phyloP scores from a whole-genome alignment of 2,329 filamentous ascomycete species.

The Passalora sequoiae region DNA sequence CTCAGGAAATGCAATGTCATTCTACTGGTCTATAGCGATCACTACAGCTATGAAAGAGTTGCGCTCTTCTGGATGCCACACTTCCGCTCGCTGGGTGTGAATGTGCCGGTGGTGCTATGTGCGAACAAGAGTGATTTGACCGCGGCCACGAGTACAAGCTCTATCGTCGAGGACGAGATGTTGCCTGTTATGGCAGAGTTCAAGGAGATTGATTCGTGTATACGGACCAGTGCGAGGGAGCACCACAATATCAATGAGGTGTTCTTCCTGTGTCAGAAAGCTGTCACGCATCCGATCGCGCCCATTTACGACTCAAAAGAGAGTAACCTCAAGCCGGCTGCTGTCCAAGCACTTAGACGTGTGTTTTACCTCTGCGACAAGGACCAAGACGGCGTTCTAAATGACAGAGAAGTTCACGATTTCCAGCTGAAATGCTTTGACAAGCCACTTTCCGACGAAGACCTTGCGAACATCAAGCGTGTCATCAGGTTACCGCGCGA shows the following conservation, averaged over 20 bases:
- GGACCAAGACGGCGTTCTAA: slow-evolving; percentile 89
- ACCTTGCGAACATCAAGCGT: slow-evolving; percentile 85
- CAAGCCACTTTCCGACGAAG: slow-evolving; percentile 72
- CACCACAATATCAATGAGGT: slow-evolving; percentile 90
- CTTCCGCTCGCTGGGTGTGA: slow-evolving; percentile 95
- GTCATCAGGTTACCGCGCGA: slow-evolving; percentile 60
- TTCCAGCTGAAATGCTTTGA: slow-evolving; percentile 92
- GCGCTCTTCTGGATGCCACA: slow-evolving; percentile 98
- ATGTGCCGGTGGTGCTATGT: slow-evolving; percentile 92
- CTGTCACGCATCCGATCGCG: slow-evolving; percentile 93
- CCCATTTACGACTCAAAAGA: slow-evolving; percentile 97
- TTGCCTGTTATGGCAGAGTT: slow-evolving; percentile 77
- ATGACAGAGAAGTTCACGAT: slow-evolving; percentile 81
- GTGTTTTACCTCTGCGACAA: slow-evolving; percentile 96
- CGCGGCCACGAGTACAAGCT: slow-evolving; percentile 64
- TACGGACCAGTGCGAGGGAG: slow-evolving; percentile 85
- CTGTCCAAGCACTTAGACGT: slow-evolving; percentile 76
- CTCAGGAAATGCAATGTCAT: slow-evolving; percentile 97
- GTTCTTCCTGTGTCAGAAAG: slow-evolving; percentile 97
- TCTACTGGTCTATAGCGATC: slow-evolving; percentile 91
- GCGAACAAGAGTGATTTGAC: slow-evolving; percentile 95
- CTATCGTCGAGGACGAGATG: slow-evolving; percentile 95
- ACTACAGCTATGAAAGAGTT: slow-evolving; percentile 97
- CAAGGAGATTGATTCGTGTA: slow-evolving; percentile 97
- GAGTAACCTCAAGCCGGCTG: slow-evolving; percentile 74